These are phyloP conservation scores for Pythium biforme DNA, from an alignment of 352 stramenopile genomes.

Conservation along the genomic window DNA sequence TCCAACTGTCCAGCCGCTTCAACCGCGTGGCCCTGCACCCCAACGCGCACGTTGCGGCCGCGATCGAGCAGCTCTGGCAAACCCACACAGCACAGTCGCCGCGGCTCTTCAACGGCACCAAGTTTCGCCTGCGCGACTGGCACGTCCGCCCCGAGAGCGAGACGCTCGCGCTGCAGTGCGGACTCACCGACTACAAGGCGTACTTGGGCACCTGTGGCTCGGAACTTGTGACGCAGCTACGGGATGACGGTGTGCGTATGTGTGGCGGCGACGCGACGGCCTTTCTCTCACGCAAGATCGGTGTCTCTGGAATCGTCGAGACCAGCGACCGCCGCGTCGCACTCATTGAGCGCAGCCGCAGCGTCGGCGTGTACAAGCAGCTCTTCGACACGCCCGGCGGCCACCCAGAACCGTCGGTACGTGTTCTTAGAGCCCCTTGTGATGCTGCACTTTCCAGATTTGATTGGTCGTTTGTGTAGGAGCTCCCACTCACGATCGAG, in stretches of 20 bases:
- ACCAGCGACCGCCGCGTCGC: slow-evolving; percentile 57
- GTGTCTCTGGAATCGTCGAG: slow-evolving; percentile 69
- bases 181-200: slow-evolving; percentile 71
- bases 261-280: slow-evolving; percentile 31
- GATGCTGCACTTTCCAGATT: neutral
- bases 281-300: slow-evolving; percentile 79
- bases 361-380: slow-evolving; percentile 70
- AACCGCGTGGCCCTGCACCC: slow-evolving; percentile 45
- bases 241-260: slow-evolving; percentile 27
- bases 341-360: slow-evolving; percentile 63
- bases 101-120: slow-evolving; percentile 71
- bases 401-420: slow-evolving; percentile 62
- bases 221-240: slow-evolving; percentile 33
- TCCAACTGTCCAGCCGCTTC: slow-evolving; percentile 37
- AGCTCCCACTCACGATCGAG: slow-evolving; percentile 19
- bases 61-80: slow-evolving; percentile 43
- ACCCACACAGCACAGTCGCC: slow-evolving; percentile 33
- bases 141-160: neutral
- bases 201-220: slow-evolving; percentile 78
- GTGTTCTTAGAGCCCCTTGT: neutral
- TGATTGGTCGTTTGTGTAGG: slow-evolving; percentile 7
- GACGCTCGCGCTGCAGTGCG: slow-evolving; percentile 36
- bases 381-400: slow-evolving; percentile 77
- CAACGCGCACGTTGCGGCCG: slow-evolving; percentile 35
- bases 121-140: slow-evolving; percentile 54